Base-by-base conservation (phyloP, 768 basidiomycete genomes). In the Lentinula sp. region DNA sequence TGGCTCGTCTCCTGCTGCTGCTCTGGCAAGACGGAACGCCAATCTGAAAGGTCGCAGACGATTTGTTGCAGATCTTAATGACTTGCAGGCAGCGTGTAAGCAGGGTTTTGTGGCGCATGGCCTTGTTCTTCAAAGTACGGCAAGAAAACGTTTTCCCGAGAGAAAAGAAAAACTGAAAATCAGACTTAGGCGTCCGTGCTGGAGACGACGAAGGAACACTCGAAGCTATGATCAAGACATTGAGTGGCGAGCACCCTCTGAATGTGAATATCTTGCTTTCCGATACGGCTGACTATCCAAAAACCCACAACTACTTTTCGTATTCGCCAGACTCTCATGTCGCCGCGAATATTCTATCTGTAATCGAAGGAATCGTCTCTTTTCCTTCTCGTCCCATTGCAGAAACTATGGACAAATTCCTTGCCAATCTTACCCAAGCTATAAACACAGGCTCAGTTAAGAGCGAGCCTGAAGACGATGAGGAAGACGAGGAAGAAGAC, bases 151-250 rank as follows among this genome's bases (percentile, higher is more conserved):
- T 9, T 39, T 57, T 49, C 2, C n/a, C 37, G 13, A 39, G 13
- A 39, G 5, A 48, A 1, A 48, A 21, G 1, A 8, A 34, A 31
- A 46, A 52, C 45, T 28, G 4, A 42, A 11, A 37, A 18, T 45
- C 35, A 15, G 31, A 6, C 15, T 35, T 66, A 89, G 86, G 70
- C 55, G 67, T 86, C n/a, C 68, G 72, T 32, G 49, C 76, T 28
- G 85, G 85, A 31, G 86, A 87, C 31, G 86, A 88, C 54, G 86
- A 88, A 63, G 85, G 85, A 15, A 76, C 80, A n/a, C 71, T 89
- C n/a, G 78, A 85, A 57, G 72, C 86, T 34, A 66, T 66, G 11
- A 71, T 87, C 23, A 67, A 71, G 46, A 68, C 78, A n/a, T 58
- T 58, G 32, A 72, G 70, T 40, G 71, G 67, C 7, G 69, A 76